Base-by-base conservation (phyloP, 768 basidiomycete genomes). In the Termitomyces sp. region DNA sequence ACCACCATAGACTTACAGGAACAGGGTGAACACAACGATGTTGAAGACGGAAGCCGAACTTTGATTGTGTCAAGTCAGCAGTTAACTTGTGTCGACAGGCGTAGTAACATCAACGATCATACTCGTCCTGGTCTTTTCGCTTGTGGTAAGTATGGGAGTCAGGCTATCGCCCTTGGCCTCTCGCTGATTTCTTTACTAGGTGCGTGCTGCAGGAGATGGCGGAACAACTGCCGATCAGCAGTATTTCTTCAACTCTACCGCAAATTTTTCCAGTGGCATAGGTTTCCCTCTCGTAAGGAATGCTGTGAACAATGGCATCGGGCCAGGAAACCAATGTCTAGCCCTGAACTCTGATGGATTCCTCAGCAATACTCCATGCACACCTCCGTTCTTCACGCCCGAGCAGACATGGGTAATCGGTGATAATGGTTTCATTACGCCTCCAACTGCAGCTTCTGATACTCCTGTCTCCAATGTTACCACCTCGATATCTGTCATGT, bases 61-160 rank as follows among this genome's bases (percentile, higher is more conserved):
- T 64, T 73, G 52, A 71, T 73, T 47, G 70, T 73, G 56, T 73
- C 71, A 56, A 72, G 68, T 56, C 70, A 69, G 56, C 69, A 72
- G 53, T 63, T 69, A 46, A 72, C 69, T 31, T 72, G 71, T 38
- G 61, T 72, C 17, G 69, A 70, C 47, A 68, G 66, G n/a, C 60
- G 71, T 57, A 59, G 65, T 25, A 70, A 70, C 42, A 70, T 60
- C 17, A 65, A 72, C 7, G 69, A 72, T 55, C 66, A 60, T 31
- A 69, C 57, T 53, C 70, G 70, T 45, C 71, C 70, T 25, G 71
- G 70, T 17, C 68, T 71, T 47, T 72, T 72, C 34, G 68, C 69
- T 51, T 70, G 70, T 42, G 70, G 70, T 70, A 31, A 40, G 60
- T 54, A 34, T 55, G 50, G n/a, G 15, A 40, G 15, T 36, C 17